Conservation (phyloP, 1,284 basidiomycete species). For the Pholiota adiposa region DNA sequence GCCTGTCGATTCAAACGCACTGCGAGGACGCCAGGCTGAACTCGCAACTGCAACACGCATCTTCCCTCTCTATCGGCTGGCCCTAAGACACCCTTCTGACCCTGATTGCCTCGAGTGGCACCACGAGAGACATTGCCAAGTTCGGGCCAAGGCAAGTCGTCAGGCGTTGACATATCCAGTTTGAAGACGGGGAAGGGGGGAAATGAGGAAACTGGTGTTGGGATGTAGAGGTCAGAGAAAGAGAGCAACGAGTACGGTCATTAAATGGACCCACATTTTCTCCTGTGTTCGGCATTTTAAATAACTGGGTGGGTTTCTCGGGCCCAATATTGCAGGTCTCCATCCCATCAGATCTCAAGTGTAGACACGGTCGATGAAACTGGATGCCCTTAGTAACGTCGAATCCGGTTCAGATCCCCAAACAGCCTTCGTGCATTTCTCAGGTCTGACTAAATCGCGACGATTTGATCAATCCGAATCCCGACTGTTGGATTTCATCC, state of each 20-base stretch:
- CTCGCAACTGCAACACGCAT: slow-evolving; percentile 71
- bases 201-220: slow-evolving; percentile 32
- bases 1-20: slow-evolving; percentile 73
- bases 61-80: slow-evolving; percentile 72
- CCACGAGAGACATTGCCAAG: slow-evolving; percentile 81
- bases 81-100: slow-evolving; percentile 75
- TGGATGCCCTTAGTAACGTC: slow-evolving; percentile 30
- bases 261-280: slow-evolving; percentile 33
- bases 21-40: slow-evolving; percentile 78
- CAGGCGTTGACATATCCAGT: slow-evolving; percentile 55
- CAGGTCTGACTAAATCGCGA: slow-evolving; percentile 13
- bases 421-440: slow-evolving; percentile 19
- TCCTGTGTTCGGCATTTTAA: slow-evolving; percentile 37
- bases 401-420: slow-evolving; percentile 24
- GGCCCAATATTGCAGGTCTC: slow-evolving; percentile 24
- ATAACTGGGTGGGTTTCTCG: slow-evolving; percentile 29
- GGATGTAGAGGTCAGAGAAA: slow-evolving; percentile 23
- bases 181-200: slow-evolving; percentile 29
- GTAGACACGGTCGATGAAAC: slow-evolving; percentile 30
- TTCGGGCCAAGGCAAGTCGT: slow-evolving; percentile 84
- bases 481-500: slow-evolving; percentile 16
- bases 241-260: slow-evolving; percentile 31
- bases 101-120: slow-evolving; percentile 82
- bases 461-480: slow-evolving; percentile 23
- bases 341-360: slow-evolving; percentile 28